Conservation (phyloP, 495 filamentous ascomycete species). For the Apiosordaria backusii region DNA sequence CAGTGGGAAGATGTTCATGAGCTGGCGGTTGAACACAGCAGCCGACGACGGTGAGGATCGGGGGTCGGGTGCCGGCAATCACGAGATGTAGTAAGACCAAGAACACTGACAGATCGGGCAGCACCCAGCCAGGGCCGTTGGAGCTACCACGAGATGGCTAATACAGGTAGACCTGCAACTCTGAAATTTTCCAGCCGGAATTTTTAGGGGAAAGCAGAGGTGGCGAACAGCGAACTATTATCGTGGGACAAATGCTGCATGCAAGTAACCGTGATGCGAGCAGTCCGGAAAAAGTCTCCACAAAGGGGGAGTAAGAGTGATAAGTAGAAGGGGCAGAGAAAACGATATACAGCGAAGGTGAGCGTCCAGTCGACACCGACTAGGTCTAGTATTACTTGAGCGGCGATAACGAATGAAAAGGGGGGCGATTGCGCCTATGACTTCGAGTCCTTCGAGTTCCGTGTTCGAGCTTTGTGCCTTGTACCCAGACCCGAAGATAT, state of each 20-base stretch:
- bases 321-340: background rate
- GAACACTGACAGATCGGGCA: slow-evolving; percentile 2
- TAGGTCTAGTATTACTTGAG: slow-evolving; percentile 1
- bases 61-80: background rate
- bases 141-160: background rate
- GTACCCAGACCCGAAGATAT: background rate
- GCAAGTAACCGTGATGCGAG: slow-evolving; percentile 7
- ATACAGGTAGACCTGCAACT: background rate
- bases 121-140: background rate
- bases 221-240: slow-evolving; percentile 21
- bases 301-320: background rate
- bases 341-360: background rate
- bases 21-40: slow-evolving; percentile 9
- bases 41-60: slow-evolving; percentile 1
- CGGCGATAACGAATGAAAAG: slow-evolving; percentile 3
- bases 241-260: slow-evolving; percentile 20
- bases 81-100: slow-evolving; percentile 1
- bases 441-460: background rate
- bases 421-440: background rate
- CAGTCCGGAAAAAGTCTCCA: slow-evolving; percentile 5
- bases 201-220: background rate
- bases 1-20: background rate
- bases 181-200: background rate
- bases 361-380: background rate
- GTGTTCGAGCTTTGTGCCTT: background rate